Conservation (phyloP, 805 yeast species). For the Candida anglica region DNA sequence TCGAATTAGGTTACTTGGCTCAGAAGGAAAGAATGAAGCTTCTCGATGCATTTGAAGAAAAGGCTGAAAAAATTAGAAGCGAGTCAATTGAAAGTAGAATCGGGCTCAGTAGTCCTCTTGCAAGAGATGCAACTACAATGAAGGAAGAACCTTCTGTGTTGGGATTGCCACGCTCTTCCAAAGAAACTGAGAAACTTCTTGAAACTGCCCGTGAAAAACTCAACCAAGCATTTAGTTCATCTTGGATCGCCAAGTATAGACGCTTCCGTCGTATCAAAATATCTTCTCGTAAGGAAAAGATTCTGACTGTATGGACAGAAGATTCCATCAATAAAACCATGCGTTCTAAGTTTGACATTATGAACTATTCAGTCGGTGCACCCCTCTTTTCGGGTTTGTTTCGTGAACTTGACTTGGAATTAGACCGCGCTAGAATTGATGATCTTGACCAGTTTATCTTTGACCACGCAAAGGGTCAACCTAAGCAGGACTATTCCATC, state of each 20-base stretch:
- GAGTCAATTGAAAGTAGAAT: conserved; percentile 9
- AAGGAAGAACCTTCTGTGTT: not conserved
- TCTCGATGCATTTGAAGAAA: conserved; percentile 30
- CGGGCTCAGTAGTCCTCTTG: conserved; percentile 6
- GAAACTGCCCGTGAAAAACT: conserved; percentile 21
- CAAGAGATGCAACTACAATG: not conserved
- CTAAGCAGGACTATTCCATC: conserved; percentile 51
- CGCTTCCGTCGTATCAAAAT: conserved; percentile 19
- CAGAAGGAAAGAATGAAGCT: conserved; percentile 61
- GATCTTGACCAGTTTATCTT: conserved; percentile 31
- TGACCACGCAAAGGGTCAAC: conserved; percentile 45
- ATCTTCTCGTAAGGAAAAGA: conserved; percentile 21
- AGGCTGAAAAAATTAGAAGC: conserved; percentile 13
- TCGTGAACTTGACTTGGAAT: conserved; percentile 23
- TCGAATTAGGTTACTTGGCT: conserved; percentile 62
- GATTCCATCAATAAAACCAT: conserved; percentile 28
- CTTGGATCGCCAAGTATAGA: conserved; percentile 32
- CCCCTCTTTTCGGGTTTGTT: conserved; percentile 26
- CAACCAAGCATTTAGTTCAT: conserved; percentile 21
- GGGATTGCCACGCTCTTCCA: conserved; percentile 9
- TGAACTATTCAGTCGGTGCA: conserved; percentile 31
- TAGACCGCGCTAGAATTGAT: conserved; percentile 22
- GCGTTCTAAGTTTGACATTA: conserved; percentile 29
- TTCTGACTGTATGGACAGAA: conserved; percentile 28
- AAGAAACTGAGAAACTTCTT: conserved; percentile 24